Percentiles rank a stretch among this genome's conserved stretches.
These are phyloP conservation scores for Iberis pinnata DNA, from an alignment of 345 rosid genomes.

Conservation along the genomic window DNA sequence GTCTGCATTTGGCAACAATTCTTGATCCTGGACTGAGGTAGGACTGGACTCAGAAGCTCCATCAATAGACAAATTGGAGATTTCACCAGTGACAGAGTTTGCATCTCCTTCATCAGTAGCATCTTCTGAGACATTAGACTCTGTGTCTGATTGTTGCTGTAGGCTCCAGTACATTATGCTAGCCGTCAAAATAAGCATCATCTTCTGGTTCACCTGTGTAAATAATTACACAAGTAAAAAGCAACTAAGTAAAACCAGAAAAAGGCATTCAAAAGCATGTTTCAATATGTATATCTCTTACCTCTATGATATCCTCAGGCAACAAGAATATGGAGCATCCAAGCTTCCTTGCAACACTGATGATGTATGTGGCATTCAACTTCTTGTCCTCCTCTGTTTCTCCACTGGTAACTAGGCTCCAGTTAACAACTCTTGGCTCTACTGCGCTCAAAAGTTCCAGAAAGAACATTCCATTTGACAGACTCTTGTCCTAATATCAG, in stretches of 20 bases:
- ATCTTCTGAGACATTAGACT: slow-evolving; percentile 31
- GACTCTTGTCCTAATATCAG: slow-evolving; percentile 59
- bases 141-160: slow-evolving; percentile 45
- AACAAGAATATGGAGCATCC: slow-evolving; percentile 97
- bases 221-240: background rate
- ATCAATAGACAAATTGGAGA: slow-evolving; percentile 27
- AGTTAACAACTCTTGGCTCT: slow-evolving; percentile 91
- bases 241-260: background rate
- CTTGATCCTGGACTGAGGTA: slow-evolving; percentile 8
- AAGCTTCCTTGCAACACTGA: slow-evolving; percentile 94
- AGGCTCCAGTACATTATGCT: slow-evolving; percentile 98
- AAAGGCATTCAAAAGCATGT: background rate
- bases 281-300: slow-evolving; percentile 16
- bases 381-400: slow-evolving; percentile 97
- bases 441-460: slow-evolving; percentile 84
- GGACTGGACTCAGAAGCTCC: slow-evolving; percentile 26
- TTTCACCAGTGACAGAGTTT: slow-evolving; percentile 24
- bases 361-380: slow-evolving; percentile 86
- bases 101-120: slow-evolving; percentile 29
- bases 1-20: slow-evolving; percentile 9
- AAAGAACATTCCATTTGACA: slow-evolving; percentile 74
- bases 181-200: slow-evolving; percentile 82
- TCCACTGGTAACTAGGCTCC: slow-evolving; percentile 78
- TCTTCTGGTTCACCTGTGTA: slow-evolving; percentile 88
- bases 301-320: slow-evolving; percentile 98